These are phyloP conservation scores for Teratosphaeria gauchensis DNA, from an alignment of 2,329 filamentous ascomycete species.

Conservation along the genomic window DNA sequence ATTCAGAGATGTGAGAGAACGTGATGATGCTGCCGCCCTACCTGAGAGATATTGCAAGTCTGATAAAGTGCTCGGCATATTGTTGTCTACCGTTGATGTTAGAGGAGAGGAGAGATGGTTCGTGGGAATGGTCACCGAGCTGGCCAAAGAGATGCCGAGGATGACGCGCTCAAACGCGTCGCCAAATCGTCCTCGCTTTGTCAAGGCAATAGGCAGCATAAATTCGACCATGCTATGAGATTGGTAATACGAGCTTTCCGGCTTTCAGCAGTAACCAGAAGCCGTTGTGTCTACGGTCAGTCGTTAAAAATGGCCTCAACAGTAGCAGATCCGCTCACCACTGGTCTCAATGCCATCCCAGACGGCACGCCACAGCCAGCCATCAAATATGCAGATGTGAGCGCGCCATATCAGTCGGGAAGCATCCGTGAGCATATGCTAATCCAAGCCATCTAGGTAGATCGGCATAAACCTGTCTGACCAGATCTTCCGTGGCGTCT, in stretches of 20 bases:
- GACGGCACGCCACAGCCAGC: constrained; percentile 7
- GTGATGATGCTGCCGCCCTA: not conserved
- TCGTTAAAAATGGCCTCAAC: not conserved
- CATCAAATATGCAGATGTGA: constrained; percentile 36
- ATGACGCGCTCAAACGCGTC: not conserved
- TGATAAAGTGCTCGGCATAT: not conserved
- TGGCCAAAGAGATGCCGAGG: not conserved
- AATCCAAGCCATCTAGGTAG: constrained; percentile 27
- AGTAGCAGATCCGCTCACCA: constrained; percentile 12
- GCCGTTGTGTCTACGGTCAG: not conserved
- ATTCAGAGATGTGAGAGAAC: not conserved
- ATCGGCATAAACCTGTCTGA: constrained; percentile 95
- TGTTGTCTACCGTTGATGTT: not conserved
- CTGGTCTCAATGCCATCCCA: constrained; percentile 13
- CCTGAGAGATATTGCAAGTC: not conserved
- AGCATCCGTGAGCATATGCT: constrained; percentile 2
- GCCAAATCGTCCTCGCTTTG: not conserved
- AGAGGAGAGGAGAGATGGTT: not conserved
- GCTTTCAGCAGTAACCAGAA: not conserved
- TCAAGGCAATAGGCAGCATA: not conserved
- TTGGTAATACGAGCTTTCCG: not conserved
- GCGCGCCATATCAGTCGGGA: constrained; percentile 13
- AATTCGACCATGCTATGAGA: not conserved
- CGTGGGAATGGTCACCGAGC: not conserved
- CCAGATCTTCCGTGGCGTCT: constrained; percentile 74